Evolutionary conservation across 805 yeast species (phyloP), one percentile per base, ranked within the genome.

Genomic region (Candida qinlingensis): DNA sequence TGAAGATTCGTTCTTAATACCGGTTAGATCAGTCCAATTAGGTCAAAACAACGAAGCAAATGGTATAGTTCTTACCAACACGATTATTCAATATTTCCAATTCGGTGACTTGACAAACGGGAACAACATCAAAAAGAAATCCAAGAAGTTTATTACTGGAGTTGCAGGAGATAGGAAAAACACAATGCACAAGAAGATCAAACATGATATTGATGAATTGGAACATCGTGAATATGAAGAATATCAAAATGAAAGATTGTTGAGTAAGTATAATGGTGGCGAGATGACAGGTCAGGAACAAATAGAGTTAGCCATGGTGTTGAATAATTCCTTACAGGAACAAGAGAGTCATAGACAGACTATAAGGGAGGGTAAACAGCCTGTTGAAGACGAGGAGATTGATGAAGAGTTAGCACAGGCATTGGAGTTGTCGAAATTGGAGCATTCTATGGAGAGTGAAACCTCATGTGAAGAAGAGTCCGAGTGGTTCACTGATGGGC

Each of bases 291-390:
- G 45, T 5, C 51, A 53, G 4, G 65, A 61, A 33, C 59, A 61
- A 30, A 37, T 61, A 2, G 62, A 61, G 41, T 42, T 61, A 11
- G 65, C 64, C 0, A 55, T 59, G 53, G 63, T 59, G 1, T 34
- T 60, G 33, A 59, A 56, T 36, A 25, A 46, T 5, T 60, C 64
- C 0, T 5, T 58, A 26, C 51, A 58, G n/a, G 53, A 54, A 6
- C 42, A 47, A 8, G 37, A 34, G 4, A 12, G 40, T 28, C 45
- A 12, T 50, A 39, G 56, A 51, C 33, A n/a, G 40, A 37, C 50
- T 50, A 11, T 37, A 3, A 36, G 39, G n/a, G 41, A 33, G 4
- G 44, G 45, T 8, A 39, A 28, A 8, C 41, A 42, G 13, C 12
- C 30, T 4, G 19, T 40, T 0, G 35, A 27, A 29, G 39, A 37